Conservation (phyloP, 352 stramenopile species). For the Globisporangium radiosum region DNA sequence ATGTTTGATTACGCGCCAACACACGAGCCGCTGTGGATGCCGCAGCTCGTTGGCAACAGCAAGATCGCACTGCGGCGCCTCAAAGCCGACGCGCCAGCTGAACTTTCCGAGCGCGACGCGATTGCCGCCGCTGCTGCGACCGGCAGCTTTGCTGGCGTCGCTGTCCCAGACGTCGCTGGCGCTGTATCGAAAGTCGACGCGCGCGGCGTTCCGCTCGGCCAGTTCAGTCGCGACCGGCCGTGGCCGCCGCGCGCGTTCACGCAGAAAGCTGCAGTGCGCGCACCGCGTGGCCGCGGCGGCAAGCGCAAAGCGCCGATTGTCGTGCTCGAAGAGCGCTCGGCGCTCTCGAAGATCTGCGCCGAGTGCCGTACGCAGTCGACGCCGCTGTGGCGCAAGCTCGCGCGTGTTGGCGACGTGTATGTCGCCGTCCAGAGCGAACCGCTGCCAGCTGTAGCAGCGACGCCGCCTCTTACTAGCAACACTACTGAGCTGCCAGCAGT, state of each 20-base stretch:
- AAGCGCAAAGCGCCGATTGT: constrained; percentile 60
- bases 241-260: constrained; percentile 78
- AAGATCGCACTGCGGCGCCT: constrained; percentile 30
- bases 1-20: constrained; percentile 30
- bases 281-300: constrained; percentile 29
- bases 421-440: background rate
- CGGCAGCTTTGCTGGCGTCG: background rate
- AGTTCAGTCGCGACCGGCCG: constrained; percentile 48
- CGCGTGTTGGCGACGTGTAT: constrained; percentile 2
- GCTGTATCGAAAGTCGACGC: constrained; percentile 12
- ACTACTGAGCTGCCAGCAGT: background rate
- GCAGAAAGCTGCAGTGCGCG: constrained; percentile 44
- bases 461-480: too few relatives aligned
- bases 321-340: constrained; percentile 34
- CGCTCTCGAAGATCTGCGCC: constrained; percentile 24
- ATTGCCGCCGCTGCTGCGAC: background rate
- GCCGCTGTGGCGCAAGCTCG: constrained; percentile 46
- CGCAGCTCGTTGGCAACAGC: constrained; percentile 27
- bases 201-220: constrained; percentile 16
- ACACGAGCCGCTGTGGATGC: constrained; percentile 25
- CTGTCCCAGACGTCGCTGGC: background rate
- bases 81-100: constrained; percentile 23
- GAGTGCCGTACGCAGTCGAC: constrained; percentile 59
- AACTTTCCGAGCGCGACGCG: constrained; percentile 11
- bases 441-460: background rate